Evolutionary conservation across 2,329 filamentous ascomycete genomes (phyloP).

Genomic region (Aspergillus transmontanensis): DNA sequence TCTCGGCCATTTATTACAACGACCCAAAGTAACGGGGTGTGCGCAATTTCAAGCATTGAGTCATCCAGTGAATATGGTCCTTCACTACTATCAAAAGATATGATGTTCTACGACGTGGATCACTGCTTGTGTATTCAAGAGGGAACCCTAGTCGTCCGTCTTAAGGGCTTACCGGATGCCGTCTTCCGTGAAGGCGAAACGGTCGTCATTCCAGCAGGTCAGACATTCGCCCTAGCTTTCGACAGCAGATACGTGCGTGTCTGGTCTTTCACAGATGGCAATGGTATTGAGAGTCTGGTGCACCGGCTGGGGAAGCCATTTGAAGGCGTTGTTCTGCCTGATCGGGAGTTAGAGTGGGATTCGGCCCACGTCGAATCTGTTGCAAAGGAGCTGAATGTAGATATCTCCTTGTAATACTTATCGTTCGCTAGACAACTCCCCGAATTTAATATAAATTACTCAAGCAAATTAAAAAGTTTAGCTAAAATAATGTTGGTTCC

Average conservation of each 20-base stretch:
- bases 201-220: slow-evolving; percentile 51
- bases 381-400: slow-evolving; percentile 21
- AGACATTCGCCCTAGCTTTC: slow-evolving; percentile 50
- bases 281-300: slow-evolving; percentile 52
- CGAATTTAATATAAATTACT: not conserved
- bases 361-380: slow-evolving; percentile 20
- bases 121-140: slow-evolving; percentile 57
- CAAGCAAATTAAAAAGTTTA: not conserved
- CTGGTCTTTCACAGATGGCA: slow-evolving; percentile 53
- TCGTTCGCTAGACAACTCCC: not conserved
- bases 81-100: slow-evolving; percentile 38
- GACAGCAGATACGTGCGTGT: slow-evolving; percentile 51
- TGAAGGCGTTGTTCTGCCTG: slow-evolving; percentile 43
- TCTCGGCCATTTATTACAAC: slow-evolving; percentile 52
- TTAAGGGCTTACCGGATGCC: slow-evolving; percentile 39
- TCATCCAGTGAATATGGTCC: slow-evolving; percentile 36
- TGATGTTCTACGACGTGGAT: slow-evolving; percentile 53
- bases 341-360: slow-evolving; percentile 33
- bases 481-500: not conserved
- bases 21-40: slow-evolving; percentile 51
- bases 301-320: slow-evolving; percentile 40
- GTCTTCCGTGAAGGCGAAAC: slow-evolving; percentile 52
- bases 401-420: slow-evolving; percentile 12
- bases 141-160: slow-evolving; percentile 46
- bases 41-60: slow-evolving; percentile 58